Base-by-base conservation (phyloP, 345 rosid genomes). In the Cardamine chenopodiifolia region DNA sequence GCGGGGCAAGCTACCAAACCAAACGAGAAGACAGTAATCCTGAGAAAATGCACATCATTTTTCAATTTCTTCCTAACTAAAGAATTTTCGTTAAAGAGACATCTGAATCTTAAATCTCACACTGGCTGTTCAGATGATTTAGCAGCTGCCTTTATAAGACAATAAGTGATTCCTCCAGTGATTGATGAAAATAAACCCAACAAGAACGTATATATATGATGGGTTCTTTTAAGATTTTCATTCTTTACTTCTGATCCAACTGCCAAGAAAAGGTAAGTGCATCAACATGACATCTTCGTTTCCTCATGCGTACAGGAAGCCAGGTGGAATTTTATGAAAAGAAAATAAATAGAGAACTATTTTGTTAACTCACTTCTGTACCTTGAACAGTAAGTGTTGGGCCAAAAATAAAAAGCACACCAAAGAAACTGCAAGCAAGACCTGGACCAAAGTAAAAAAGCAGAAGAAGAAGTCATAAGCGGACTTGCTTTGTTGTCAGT, bases 401-500 rank as follows among this genome's bases (percentile, higher is more conserved):
- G 72, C 82, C 90, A 53, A 82, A 93, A 79, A 88, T 87, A 80
- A 89, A 88, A 74, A 93, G 90, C 68, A 91, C 80, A 5, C 98
- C 98, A 59, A 87, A 86, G 84, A 88, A 89, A 75, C 96, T 91
- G 86, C 93, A 91, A 72, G 91, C 94, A 82, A 93, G 90, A 76
- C 97, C 98, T 93, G 83, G 53, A 80, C 80, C 78, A 80, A 47
- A 23, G 58, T 64, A 11, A 40, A 71, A 65, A 79, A 22, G n/a
- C n/a, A n/a, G n/a, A n/a, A 64, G 59, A 81, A 11, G 18, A n/a
- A 58, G 62, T 42, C 69, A 70, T 31, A 13, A 8, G 17, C 23
- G 13, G 37, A 48, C 29, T 66, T 78, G 58, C 5, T 72, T 66
- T 59, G 42, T 19, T 66, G 64, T 35, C 29, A 22, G 13, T 54